Evolutionary conservation across 495 filamentous ascomycete species (phyloP).

Genomic region (Penicillium subrubescens): DNA sequence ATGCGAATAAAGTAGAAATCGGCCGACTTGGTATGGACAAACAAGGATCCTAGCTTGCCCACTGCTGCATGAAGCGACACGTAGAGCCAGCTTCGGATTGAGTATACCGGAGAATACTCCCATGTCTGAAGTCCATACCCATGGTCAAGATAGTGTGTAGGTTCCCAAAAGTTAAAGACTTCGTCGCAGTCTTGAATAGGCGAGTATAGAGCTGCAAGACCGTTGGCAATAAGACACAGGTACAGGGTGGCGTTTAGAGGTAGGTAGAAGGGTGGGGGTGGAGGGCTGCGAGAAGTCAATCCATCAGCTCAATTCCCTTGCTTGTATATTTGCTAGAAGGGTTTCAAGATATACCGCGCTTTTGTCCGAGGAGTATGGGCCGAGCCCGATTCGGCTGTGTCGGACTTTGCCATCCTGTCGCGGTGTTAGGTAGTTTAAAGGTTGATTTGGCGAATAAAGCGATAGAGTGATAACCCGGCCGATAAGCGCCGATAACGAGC

Average conservation of each 20-base stretch:
- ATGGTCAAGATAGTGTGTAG: slow-evolving; percentile 90
- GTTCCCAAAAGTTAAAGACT: slow-evolving; percentile 99
- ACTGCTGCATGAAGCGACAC: slow-evolving; percentile 78
- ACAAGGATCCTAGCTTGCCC: slow-evolving; percentile 62
- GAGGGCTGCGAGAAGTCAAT: slow-evolving; percentile 35
- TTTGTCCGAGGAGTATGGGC: slow-evolving; percentile 22
- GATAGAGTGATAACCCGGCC: slow-evolving; percentile 35
- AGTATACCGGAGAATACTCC: slow-evolving; percentile 97
- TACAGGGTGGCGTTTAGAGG: slow-evolving; percentile 76
- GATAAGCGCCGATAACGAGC: slow-evolving; percentile 7
- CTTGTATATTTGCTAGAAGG: background rate
- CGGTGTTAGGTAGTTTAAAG: background rate
- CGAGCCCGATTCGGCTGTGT: background rate
- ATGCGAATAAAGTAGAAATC: slow-evolving; percentile 89
- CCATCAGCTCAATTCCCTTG: slow-evolving; percentile 7
- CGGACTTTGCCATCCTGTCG: slow-evolving; percentile 5
- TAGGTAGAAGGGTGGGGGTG: slow-evolving; percentile 62
- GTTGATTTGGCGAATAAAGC: slow-evolving; percentile 5
- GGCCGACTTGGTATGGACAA: slow-evolving; percentile 59
- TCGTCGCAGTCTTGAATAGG: slow-evolving; percentile 99
- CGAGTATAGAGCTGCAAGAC: slow-evolving; percentile 75
- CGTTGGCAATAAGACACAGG: slow-evolving; percentile 69
- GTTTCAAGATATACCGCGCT: slow-evolving; percentile 29
- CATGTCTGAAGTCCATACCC: slow-evolving; percentile 95
- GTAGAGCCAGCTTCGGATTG: slow-evolving; percentile 96